phyloP scores from a whole-genome alignment of 441 rosid species.

The Breynia disticha region DNA sequence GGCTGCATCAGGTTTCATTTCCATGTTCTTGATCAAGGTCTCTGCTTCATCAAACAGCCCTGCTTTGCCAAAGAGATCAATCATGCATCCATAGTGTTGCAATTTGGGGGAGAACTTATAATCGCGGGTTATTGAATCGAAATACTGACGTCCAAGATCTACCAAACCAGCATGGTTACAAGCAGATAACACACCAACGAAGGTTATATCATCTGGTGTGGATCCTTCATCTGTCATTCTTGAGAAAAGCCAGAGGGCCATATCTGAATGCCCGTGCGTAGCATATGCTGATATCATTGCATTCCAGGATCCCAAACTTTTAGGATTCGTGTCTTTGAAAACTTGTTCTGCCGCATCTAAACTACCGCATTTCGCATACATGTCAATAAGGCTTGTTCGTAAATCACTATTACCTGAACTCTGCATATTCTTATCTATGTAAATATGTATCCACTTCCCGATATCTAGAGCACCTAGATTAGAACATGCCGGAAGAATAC shows the following conservation, averaged over 20 bases:
- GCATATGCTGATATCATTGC: slow-evolving; percentile 78
- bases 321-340: slow-evolving; percentile 30
- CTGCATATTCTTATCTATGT: slow-evolving; percentile 40
- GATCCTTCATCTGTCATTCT: slow-evolving; percentile 39
- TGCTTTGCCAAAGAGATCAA: slow-evolving; percentile 60
- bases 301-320: slow-evolving; percentile 60
- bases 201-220: slow-evolving; percentile 58
- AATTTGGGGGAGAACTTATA: slow-evolving; percentile 41
- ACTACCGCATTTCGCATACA: slow-evolving; percentile 75
- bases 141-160: slow-evolving; percentile 44
- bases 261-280: slow-evolving; percentile 52
- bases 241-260: slow-evolving; percentile 45
- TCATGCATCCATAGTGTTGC: slow-evolving; percentile 73
- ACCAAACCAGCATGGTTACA: slow-evolving; percentile 60
- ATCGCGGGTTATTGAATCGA: slow-evolving; percentile 40
- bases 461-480: slow-evolving; percentile 57
- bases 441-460: slow-evolving; percentile 77
- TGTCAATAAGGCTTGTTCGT: slow-evolving; percentile 59
- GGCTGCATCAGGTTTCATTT: slow-evolving; percentile 47
- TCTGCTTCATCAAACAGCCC: slow-evolving; percentile 59
- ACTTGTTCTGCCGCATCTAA: slow-evolving; percentile 48
- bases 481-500: slow-evolving; percentile 67
- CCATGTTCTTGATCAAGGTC: slow-evolving; percentile 36
- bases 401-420: slow-evolving; percentile 23
- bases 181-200: slow-evolving; percentile 60